Percentiles rank a stretch among this genome's conserved stretches.
These are phyloP conservation scores for Elaeis oleifera DNA, from an alignment of 202 grass and related monocot genomes.

Conservation along the genomic window DNA sequence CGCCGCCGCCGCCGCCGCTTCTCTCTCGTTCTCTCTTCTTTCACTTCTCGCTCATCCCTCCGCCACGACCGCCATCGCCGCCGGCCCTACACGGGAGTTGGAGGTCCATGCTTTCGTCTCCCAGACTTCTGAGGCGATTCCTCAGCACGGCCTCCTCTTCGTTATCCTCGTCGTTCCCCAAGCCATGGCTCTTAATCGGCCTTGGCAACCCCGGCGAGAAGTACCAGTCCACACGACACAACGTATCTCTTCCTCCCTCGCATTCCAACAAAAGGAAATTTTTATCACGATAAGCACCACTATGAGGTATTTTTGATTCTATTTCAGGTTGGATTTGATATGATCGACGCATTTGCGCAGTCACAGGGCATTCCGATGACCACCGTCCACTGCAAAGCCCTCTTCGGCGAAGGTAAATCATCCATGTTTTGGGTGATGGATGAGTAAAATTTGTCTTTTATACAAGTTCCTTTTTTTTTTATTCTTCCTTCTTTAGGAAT, in stretches of 20 bases:
- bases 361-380: conserved; percentile 54
- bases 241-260: conserved; percentile 26
- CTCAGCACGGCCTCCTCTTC: conserved; percentile 13
- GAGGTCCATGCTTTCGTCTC: neutral
- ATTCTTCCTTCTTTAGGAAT: conserved; percentile 30
- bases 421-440: neutral
- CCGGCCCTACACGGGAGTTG: too few relatives aligned
- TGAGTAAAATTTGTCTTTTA: neutral
- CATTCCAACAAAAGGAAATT: neutral
- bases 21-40: too few relatives aligned
- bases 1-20: too few relatives aligned
- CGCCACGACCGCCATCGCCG: too few relatives aligned
- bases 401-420: conserved; percentile 65
- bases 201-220: conserved; percentile 93
- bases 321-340: conserved; percentile 82
- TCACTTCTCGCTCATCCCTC: too few relatives aligned
- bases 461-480: neutral
- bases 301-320: neutral
- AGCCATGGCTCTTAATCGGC: conserved; percentile 73
- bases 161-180: conserved; percentile 2
- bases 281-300: too few relatives aligned
- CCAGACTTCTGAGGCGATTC: conserved; percentile 10
- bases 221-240: conserved; percentile 64
- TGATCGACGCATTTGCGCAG: conserved; percentile 84
- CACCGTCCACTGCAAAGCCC: conserved; percentile 71